These are phyloP conservation scores for Bullera alba DNA, from an alignment of 768 basidiomycete genomes.

Conservation along the genomic window DNA sequence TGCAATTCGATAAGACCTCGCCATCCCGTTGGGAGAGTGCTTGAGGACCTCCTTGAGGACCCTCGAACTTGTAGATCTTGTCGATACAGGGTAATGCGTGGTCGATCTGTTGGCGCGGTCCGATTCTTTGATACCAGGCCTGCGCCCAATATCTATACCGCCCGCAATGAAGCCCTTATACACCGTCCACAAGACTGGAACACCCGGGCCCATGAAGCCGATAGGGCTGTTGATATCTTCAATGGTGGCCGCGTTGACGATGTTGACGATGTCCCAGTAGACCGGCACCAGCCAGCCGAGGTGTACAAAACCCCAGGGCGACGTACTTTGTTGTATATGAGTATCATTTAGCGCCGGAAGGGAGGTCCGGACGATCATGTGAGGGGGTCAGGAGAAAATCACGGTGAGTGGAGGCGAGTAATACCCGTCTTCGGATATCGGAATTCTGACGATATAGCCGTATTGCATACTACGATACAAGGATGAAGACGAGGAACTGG, in stretches of 20 bases:
- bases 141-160: not conserved
- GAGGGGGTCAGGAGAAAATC: no score
- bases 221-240: conserved; percentile 15
- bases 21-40: not conserved
- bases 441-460: not conserved
- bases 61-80: not conserved
- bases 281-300: conserved; percentile 19
- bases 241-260: conserved; percentile 11
- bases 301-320: conserved; percentile 21
- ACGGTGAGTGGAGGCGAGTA: no score
- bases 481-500: conserved; percentile 45
- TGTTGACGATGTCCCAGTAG: conserved; percentile 15
- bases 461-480: conserved; percentile 34
- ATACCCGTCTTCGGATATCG: not conserved
- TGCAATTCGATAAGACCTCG: not conserved
- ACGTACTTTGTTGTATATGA: no score
- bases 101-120: not conserved
- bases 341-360: no score
- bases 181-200: not conserved
- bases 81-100: not conserved
- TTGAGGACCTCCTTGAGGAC: not conserved
- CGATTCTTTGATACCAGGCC: not conserved
- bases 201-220: conserved; percentile 10
- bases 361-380: no score
- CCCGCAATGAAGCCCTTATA: not conserved